Base-by-base conservation (phyloP, 2,329 filamentous ascomycete species). In the Aspergillus quadricinctus region DNA sequence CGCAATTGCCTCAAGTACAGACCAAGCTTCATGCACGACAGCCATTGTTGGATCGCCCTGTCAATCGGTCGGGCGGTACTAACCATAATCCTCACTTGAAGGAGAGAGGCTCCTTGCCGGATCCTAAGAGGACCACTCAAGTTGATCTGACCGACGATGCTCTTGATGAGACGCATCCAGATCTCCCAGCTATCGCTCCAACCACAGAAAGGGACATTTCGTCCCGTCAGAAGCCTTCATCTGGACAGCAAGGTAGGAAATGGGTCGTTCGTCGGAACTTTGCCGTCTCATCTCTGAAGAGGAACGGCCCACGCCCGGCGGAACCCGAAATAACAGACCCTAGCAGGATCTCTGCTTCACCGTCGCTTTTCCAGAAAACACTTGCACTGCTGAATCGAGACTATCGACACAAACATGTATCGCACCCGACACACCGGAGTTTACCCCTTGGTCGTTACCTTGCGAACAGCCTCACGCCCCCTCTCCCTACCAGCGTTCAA, bases 381-480 rank as follows among this genome's bases (percentile, higher is more conserved):
- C 63, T 75, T 48, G 67, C 70, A 52, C 43, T 69, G 59, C 55
- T 75, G 7, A 71, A 72, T 53, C 64, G 61, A 28, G 62, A 66
- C 17, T 70, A 69, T 58, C 64, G 65, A 29, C 56, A 62, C n/a
- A 57, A 62, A 40, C 53, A 55, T 19, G 54, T 59, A 1, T 55
- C 61, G 27, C 54, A 61, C 45, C 37, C 49, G 10, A 57, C 57
- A 23, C 62, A 61, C 40, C 60, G 62, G 14, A 71, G 66, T 29
- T 54, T 74, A 29, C 65, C 72, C 7, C 57, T 77, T 8, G 66
- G 73, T 59, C 72, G 74, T 21, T 77, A 70, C 53, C 68, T 77
- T 40, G 62, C 67, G 3, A 62, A 64, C 29, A 58, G 52, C 50
- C 56, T 52, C 27, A 41, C 54, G 10, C 40, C 59, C 5, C 37